phyloP scores from a whole-genome alignment of 2,329 filamentous ascomycete genomes.

The Exophiala phaeomuriformis region DNA sequence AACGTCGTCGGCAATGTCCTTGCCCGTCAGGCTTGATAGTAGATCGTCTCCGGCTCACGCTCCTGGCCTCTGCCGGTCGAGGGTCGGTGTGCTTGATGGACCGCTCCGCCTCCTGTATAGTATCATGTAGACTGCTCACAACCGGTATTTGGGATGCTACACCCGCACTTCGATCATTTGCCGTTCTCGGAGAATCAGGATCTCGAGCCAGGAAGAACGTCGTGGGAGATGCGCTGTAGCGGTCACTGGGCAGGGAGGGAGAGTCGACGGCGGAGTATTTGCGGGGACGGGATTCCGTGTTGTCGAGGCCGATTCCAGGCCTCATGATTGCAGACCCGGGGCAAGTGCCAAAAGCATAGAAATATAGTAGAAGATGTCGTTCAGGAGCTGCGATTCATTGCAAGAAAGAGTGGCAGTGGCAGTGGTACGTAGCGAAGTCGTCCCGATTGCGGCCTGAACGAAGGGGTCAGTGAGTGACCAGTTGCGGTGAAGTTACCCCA shows the following conservation, averaged over 20 bases:
- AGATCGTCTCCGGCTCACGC: constrained; percentile 25
- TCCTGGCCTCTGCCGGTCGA: constrained; percentile 30
- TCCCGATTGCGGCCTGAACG: constrained; percentile 10
- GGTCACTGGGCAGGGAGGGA: constrained; percentile 27
- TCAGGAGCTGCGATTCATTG: background rate
- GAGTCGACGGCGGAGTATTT: constrained; percentile 33
- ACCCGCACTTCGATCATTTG: constrained; percentile 5
- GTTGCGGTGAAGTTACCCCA: no score
- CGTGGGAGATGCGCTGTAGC: constrained; percentile 38
- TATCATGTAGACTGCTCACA: constrained; percentile 31
- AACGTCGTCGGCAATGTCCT: constrained; percentile 16
- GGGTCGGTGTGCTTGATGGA: constrained; percentile 22
- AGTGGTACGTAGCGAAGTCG: background rate
- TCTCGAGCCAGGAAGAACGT: constrained; percentile 55
- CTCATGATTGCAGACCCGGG: constrained; percentile 29
- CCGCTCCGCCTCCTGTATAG: constrained; percentile 31
- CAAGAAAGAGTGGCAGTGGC: background rate
- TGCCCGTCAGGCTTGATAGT: constrained; percentile 24
- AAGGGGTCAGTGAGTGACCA: no score
- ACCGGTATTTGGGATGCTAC: constrained; percentile 1
- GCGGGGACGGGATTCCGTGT: constrained; percentile 28
- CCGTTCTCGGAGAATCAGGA: constrained; percentile 34
- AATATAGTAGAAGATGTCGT: background rate
- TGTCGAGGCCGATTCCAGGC: constrained; percentile 33
- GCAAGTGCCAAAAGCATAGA: background rate